phyloP scores from a whole-genome alignment of 2,329 filamentous ascomycete genomes.

The Aspergillus aculeatinus region DNA sequence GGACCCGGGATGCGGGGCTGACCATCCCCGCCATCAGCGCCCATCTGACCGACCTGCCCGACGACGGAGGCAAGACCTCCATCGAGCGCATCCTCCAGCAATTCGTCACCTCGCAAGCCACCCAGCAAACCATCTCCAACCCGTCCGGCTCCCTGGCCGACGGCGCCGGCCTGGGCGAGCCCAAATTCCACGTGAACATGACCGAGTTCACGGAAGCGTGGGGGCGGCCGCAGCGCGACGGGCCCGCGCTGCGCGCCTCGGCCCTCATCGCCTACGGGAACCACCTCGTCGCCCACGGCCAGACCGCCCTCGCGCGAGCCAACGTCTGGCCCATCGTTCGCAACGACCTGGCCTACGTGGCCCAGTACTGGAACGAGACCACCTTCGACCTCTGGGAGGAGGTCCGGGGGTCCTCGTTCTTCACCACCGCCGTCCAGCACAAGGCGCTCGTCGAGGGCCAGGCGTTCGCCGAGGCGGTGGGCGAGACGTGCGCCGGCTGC shows the following conservation, averaged over 20 bases:
- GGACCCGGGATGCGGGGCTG: conserved; percentile 71
- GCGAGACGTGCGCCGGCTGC: conserved; percentile 59
- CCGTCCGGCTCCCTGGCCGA: conserved; percentile 58
- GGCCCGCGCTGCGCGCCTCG: conserved; percentile 71
- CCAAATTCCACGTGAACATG: conserved; percentile 67
- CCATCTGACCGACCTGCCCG: conserved; percentile 59
- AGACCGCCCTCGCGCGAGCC: conserved; percentile 48
- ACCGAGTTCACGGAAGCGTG: conserved; percentile 62
- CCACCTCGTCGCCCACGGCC: conserved; percentile 65
- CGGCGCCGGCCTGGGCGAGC: conserved; percentile 61
- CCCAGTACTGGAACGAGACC: conserved; percentile 46
- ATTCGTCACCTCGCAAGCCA: conserved; percentile 65
- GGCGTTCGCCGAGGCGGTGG: conserved; percentile 62
- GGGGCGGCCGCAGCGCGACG: conserved; percentile 77
- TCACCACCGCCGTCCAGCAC: conserved; percentile 68
- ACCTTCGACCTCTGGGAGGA: conserved; percentile 81
- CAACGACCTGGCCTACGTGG: conserved; percentile 71
- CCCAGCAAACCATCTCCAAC: conserved; percentile 64
- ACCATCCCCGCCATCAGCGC: conserved; percentile 61
- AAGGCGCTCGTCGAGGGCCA: conserved; percentile 59
- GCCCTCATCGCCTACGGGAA: conserved; percentile 71
- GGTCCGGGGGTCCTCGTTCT: conserved; percentile 71
- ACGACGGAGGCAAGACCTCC: conserved; percentile 51
- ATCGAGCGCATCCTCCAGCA: conserved; percentile 63
- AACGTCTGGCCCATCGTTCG: conserved; percentile 69